phyloP scores from a whole-genome alignment of 768 basidiomycete genomes.

The Lyophyllum semitale region DNA sequence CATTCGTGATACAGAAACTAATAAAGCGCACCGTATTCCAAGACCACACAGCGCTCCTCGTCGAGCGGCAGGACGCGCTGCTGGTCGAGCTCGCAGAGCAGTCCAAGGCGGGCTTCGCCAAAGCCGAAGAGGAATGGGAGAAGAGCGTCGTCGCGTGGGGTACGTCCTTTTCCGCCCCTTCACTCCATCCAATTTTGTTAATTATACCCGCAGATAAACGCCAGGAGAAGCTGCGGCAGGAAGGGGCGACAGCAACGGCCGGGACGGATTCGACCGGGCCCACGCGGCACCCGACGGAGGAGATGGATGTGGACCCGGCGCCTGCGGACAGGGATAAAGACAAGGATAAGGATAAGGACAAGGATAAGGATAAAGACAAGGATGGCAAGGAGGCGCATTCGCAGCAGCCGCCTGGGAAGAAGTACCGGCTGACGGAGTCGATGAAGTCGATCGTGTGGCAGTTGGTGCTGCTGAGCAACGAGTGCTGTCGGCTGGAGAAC shows the following conservation, averaged over 20 bases:
- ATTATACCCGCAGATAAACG: slow-evolving; percentile 43
- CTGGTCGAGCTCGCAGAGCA: slow-evolving; percentile 61
- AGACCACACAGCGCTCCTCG: slow-evolving; percentile 69
- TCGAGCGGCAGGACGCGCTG: slow-evolving; percentile 67
- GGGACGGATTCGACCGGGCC: slow-evolving; percentile 39
- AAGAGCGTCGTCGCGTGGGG: slow-evolving; percentile 70
- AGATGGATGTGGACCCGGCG: slow-evolving; percentile 41
- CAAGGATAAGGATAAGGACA: slow-evolving; percentile 24
- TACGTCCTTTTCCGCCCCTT: slow-evolving; percentile 21
- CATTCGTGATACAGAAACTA: slow-evolving; percentile 64
- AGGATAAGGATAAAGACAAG: slow-evolving; percentile 24
- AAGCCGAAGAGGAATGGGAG: slow-evolving; percentile 79
- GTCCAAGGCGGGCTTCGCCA: slow-evolving; percentile 65
- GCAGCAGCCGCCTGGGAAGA: slow-evolving; percentile 70
- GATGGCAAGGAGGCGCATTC: slow-evolving; percentile 37
- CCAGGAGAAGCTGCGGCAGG: slow-evolving; percentile 54
- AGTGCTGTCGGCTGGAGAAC: slow-evolving; percentile 70
- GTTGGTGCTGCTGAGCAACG: slow-evolving; percentile 79
- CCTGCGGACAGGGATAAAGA: slow-evolving; percentile 17
- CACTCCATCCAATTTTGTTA: neutral
- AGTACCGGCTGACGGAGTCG: slow-evolving; percentile 75
- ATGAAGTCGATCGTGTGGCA: slow-evolving; percentile 85
- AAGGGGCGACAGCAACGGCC: slow-evolving; percentile 26
- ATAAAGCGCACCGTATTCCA: slow-evolving; percentile 86
- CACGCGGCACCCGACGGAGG: slow-evolving; percentile 47